These are phyloP conservation scores for Penicillium sp. DNA, from an alignment of 2,329 filamentous ascomycete genomes.

Conservation along the genomic window DNA sequence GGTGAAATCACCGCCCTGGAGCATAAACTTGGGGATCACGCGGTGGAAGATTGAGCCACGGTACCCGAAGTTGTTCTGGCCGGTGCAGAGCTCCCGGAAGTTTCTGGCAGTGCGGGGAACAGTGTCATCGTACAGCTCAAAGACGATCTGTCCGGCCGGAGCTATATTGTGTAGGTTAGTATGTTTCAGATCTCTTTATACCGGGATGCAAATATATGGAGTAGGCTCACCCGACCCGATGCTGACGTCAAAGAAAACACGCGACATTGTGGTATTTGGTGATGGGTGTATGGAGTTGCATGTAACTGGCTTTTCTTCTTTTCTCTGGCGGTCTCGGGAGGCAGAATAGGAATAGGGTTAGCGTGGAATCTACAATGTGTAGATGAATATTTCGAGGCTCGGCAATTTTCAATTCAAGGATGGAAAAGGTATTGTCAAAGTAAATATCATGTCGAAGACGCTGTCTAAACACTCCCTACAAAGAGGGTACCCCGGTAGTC, in stretches of 20 bases:
- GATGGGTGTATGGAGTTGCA: background rate
- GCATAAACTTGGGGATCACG: slow-evolving; percentile 78
- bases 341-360: background rate
- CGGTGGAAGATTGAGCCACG: slow-evolving; percentile 76
- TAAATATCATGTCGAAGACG: background rate
- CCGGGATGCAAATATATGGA: background rate
- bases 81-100: background rate
- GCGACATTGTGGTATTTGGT: background rate
- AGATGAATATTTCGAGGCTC: background rate
- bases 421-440: background rate
- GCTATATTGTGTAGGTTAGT: background rate
- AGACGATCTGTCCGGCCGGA: background rate
- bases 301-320: background rate
- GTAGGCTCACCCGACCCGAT: background rate
- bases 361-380: background rate
- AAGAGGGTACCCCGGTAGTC: background rate
- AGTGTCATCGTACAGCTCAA: background rate
- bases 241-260: background rate
- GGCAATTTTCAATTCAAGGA: no score
- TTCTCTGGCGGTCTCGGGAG: background rate
- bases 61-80: slow-evolving; percentile 45
- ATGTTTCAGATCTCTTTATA: background rate
- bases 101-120: background rate
- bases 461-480: background rate
- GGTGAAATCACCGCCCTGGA: slow-evolving; percentile 28